Evolutionary conservation across 768 basidiomycete species (phyloP).

Genomic region (Amanita jacksonii): DNA sequence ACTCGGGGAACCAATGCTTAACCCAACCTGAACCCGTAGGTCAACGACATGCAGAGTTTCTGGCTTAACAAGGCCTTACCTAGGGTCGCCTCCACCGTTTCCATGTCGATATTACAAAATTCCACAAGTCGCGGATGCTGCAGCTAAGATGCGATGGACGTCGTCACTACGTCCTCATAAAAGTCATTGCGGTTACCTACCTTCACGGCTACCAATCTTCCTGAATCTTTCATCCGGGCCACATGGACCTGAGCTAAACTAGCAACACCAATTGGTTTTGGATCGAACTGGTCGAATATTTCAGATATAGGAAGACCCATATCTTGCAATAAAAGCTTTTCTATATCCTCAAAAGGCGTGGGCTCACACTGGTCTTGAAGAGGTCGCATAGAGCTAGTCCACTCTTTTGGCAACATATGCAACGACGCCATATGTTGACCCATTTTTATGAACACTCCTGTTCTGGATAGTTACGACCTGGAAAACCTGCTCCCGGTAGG

Average conservation of each 20-base stretch:
- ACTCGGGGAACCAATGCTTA: constrained; percentile 90
- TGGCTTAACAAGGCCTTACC: constrained; percentile 27
- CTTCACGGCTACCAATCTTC: constrained; percentile 80
- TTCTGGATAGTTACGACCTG: constrained; percentile 1
- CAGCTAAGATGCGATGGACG: constrained; percentile 30
- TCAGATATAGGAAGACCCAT: constrained; percentile 65
- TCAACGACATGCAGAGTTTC: background rate
- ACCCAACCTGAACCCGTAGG: constrained; percentile 51
- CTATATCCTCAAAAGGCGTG: constrained; percentile 70
- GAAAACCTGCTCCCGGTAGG: background rate
- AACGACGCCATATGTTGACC: constrained; percentile 82
- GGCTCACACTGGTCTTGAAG: constrained; percentile 92
- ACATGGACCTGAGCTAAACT: constrained; percentile 95
- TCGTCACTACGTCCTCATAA: background rate
- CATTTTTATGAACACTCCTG: constrained; percentile 79
- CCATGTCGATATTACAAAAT: constrained; percentile 87
- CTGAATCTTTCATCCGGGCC: constrained; percentile 61
- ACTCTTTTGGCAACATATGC: constrained; percentile 41
- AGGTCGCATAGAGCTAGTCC: constrained; percentile 41
- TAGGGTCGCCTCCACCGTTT: constrained; percentile 68
- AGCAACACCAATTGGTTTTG: constrained; percentile 86
- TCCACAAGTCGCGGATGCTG: constrained; percentile 94
- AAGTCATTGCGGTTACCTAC: constrained; percentile 24
- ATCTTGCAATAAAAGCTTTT: constrained; percentile 69
- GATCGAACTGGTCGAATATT: constrained; percentile 80